Evolutionary conservation across 1,284 basidiomycete genomes (phyloP).

Genomic region (Phellinidium pouzarii): DNA sequence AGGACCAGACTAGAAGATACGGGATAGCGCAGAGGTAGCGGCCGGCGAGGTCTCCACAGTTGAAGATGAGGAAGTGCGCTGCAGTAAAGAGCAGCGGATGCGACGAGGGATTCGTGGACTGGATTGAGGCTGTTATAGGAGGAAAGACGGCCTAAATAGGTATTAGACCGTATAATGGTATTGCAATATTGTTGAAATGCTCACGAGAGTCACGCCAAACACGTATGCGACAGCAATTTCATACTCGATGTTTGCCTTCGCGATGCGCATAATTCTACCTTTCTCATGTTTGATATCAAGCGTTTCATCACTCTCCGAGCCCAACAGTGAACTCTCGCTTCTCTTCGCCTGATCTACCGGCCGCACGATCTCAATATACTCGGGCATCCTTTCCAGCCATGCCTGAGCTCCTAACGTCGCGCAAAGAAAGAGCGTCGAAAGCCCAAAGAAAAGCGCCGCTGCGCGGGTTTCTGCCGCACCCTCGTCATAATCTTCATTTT

Average conservation of each 20-base stretch:
- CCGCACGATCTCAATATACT: slow-evolving; percentile 47
- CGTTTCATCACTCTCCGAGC: slow-evolving; percentile 20
- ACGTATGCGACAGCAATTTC: slow-evolving; percentile 72
- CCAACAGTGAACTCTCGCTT: slow-evolving; percentile 9
- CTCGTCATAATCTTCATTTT: slow-evolving; percentile 25
- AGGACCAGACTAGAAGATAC: slow-evolving; percentile 58
- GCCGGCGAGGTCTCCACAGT: slow-evolving; percentile 72
- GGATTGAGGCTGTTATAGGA: slow-evolving; percentile 73
- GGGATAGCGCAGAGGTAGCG: slow-evolving; percentile 69
- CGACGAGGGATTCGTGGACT: slow-evolving; percentile 50
- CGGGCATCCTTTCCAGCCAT: slow-evolving; percentile 51
- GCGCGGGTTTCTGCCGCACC: slow-evolving; percentile 51
- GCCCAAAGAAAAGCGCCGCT: slow-evolving; percentile 64
- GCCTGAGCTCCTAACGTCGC: slow-evolving; percentile 43
- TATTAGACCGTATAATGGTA: slow-evolving; percentile 11
- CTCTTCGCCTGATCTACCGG: slow-evolving; percentile 30
- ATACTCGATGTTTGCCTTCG: slow-evolving; percentile 58
- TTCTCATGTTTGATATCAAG: slow-evolving; percentile 31
- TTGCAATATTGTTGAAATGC: slow-evolving; percentile 25
- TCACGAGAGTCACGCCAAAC: slow-evolving; percentile 74
- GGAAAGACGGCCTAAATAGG: slow-evolving; percentile 71
- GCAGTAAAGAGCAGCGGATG: slow-evolving; percentile 65
- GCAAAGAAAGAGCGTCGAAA: slow-evolving; percentile 61
- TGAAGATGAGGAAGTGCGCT: slow-evolving; percentile 68
- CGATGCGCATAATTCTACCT: slow-evolving; percentile 45